Evolutionary conservation across 305 asterid species (phyloP), one percentile per base, ranked within the genome.

Genomic region (Fraxinus ornus): DNA sequence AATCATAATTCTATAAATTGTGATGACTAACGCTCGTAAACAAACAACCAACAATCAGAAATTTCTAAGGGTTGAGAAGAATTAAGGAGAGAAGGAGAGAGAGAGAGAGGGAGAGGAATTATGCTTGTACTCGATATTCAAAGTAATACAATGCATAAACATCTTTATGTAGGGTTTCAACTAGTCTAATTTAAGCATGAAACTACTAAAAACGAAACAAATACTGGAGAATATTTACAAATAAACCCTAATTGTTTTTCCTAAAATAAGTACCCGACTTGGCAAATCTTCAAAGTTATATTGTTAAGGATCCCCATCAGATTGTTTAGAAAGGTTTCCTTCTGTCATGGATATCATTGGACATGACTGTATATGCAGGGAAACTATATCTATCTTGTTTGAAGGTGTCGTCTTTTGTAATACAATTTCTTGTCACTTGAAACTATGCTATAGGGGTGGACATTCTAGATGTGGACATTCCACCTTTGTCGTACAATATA

Each of bases 301-400:
- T 64, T 22, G 72, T 8, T 7, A n/a, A 17, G 24, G 15, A 64
- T 22, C 15, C 26, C 33, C 72, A 24, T 64, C 35, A 64, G 17
- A 64, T 64, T 75, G 44, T 52, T 68, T 33, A 77, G 75, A 49
- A 10, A 13, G 13, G 55, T 81, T 41, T 62, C 76, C 57, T 44
- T 84, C 33, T 52, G 66, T 26, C 79, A 19, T 86, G 77, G 33
- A 73, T 75, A 79, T 22, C 73, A 26, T 81, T 41, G 33, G 84
- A 57, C 81, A n/a, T 70, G 76, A 76, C 33, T 49, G 49, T 62
- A 71, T 83, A 47, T 74, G 81, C 71, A 80, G 62, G 55, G 9
- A 37, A 78, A 77, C 32, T 74, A 5, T 81, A 21, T 73, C 24
- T 73, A 44, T 26, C 39, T 77, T 71, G 35, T 81, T 73, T 64